Evolutionary conservation across 2,329 filamentous ascomycete species (phyloP).

Genomic region (Amphichorda felina): DNA sequence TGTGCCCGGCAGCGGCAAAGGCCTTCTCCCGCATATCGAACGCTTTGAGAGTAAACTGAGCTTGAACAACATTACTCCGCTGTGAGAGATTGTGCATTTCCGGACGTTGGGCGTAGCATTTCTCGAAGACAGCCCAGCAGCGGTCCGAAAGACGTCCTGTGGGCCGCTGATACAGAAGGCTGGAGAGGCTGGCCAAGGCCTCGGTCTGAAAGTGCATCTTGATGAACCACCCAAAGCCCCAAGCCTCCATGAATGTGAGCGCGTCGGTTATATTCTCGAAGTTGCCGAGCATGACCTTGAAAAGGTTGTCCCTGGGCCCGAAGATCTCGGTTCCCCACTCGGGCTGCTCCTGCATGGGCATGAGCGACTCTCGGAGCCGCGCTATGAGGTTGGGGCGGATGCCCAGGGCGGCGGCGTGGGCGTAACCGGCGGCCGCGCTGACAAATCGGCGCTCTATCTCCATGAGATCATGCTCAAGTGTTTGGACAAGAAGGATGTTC

Average conservation of each 20-base stretch:
- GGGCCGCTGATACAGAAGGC: slow-evolving; percentile 36
- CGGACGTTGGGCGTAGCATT: slow-evolving; percentile 32
- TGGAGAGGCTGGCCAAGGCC: slow-evolving; percentile 40
- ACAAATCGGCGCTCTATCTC: slow-evolving; percentile 35
- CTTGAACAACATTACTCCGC: slow-evolving; percentile 31
- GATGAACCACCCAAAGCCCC: slow-evolving; percentile 43
- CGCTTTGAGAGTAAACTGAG: slow-evolving; percentile 35
- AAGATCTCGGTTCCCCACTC: slow-evolving; percentile 38
- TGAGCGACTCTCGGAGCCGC: slow-evolving; percentile 35
- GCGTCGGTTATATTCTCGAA: slow-evolving; percentile 32
- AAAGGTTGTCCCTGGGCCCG: slow-evolving; percentile 39
- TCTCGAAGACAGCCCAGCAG: slow-evolving; percentile 35
- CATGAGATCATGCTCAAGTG: slow-evolving; percentile 27
- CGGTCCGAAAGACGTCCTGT: slow-evolving; percentile 37
- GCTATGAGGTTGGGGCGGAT: slow-evolving; percentile 32
- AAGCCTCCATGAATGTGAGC: slow-evolving; percentile 28
- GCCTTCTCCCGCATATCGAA: slow-evolving; percentile 36
- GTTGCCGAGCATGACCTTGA: slow-evolving; percentile 37
- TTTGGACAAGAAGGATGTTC: slow-evolving; percentile 27
- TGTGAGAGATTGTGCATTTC: slow-evolving; percentile 36
- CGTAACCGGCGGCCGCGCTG: slow-evolving; percentile 36
- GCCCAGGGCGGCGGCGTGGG: slow-evolving; percentile 36
- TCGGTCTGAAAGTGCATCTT: slow-evolving; percentile 42
- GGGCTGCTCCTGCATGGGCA: slow-evolving; percentile 31
- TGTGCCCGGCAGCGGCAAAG: slow-evolving; percentile 21